Evolutionary conservation across 2,329 filamentous ascomycete genomes (phyloP).

Genomic region (Curvularia spicifera): DNA sequence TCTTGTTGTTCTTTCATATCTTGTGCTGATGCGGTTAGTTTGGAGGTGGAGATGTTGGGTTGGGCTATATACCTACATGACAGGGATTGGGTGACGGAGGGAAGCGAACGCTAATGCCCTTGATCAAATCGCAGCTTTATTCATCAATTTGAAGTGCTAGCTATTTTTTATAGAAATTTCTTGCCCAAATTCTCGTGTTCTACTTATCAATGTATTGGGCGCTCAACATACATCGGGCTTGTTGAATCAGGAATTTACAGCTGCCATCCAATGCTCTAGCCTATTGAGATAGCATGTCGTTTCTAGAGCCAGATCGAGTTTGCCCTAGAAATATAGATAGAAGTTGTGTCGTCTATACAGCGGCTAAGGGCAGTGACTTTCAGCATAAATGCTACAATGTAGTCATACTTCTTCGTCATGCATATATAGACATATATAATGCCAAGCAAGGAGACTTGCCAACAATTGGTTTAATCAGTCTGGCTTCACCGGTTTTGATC

Average conservation of each 20-base stretch:
- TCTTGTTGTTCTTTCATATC: neutral
- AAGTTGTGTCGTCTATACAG: too few species aligned
- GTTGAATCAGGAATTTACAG: neutral
- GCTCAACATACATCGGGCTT: neutral
- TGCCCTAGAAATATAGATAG: neutral
- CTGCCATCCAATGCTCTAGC: neutral
- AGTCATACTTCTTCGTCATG: neutral
- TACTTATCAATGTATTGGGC: neutral
- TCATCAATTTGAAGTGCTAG: neutral
- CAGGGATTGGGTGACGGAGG: constrained; percentile 12
- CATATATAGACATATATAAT: too few species aligned
- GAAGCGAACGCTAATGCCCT: neutral
- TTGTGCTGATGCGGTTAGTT: neutral
- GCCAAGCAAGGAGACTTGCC: too few species aligned
- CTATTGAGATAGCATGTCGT: neutral
- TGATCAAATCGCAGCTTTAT: neutral
- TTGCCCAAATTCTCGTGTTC: neutral
- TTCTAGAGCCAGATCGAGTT: neutral
- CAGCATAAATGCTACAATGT: neutral
- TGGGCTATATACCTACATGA: constrained; percentile 1
- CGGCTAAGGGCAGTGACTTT: too few species aligned
- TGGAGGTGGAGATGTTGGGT: constrained; percentile 8
- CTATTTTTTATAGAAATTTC: neutral
- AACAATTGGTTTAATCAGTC: too few species aligned
- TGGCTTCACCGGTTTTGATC: too few species aligned